Base-by-base conservation (phyloP, 495 filamentous ascomycete genomes). In the Xylaria palmicola region DNA sequence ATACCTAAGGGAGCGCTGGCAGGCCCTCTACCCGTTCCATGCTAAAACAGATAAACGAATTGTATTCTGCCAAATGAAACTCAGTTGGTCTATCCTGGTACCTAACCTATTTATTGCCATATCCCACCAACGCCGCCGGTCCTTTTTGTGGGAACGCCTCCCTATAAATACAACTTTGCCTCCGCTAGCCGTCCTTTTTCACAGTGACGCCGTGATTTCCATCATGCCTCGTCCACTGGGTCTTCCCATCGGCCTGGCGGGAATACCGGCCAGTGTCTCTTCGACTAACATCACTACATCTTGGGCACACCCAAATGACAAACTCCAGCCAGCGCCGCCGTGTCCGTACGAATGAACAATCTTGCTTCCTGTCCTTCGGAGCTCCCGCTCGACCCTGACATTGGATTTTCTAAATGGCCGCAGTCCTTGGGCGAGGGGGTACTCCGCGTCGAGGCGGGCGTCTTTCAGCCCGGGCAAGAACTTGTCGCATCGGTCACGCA, bases 311-410 rank as follows among this genome's bases (percentile, higher is more conserved):
- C 79, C 80, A 62, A 80, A 80, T 0, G 72, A 65, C 47, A 83
- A 54, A 43, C 69, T 75, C 80, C 78, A 83, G 7, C 80, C 80
- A 9, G 75, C 72, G 6, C 75, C 78, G 1, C 79, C 78, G 49
- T 82, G 80, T 6, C 79, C 80, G 60, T 83, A 83, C 1, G 71
- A 72, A 61, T 82, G 80, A 13, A 83, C 71, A 55, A 81, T 77
- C 22, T 54, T 70, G 63, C 67, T 66, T 6, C 65, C 58, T 32
- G 64, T 60, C 43, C 65, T 58, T 15, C 77, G 69, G 13, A 72
- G 65, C 55, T 82, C 79, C 0, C 77, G 69, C 57, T 81, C 79
- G 2, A 81, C 76, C 27, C 79, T 72, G 3, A 82, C 74, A 52
- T 79, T 77, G 12, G 62, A 45, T 27, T 62, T 57, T 20, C 79